phyloP scores from a whole-genome alignment of 75 land plant species.

The Chamaecyparis obtusa region DNA sequence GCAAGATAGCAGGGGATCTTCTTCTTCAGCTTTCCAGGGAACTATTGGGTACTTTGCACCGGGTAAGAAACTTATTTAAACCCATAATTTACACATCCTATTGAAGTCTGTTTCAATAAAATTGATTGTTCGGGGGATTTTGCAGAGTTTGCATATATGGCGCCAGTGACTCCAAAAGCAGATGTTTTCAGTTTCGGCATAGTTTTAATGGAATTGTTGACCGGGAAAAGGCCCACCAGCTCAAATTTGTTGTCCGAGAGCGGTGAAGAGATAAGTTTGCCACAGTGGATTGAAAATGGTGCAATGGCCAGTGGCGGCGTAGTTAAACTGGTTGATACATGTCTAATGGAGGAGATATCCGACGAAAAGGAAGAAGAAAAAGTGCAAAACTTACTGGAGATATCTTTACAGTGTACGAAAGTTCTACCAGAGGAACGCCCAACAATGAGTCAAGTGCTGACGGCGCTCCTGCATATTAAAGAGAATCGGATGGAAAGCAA shows the following conservation, averaged over 20 bases:
- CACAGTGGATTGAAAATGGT: constrained; percentile 27
- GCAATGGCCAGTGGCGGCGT: constrained; percentile 14
- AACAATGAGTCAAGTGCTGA: constrained; percentile 51
- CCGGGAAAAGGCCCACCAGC: constrained; percentile 48
- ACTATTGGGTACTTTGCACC: constrained; percentile 70
- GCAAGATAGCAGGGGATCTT: constrained; percentile 20
- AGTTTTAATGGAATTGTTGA: constrained; percentile 56
- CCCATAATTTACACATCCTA: not conserved
- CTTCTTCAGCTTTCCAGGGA: constrained; percentile 56
- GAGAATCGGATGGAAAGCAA: not conserved
- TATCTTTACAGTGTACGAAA: constrained; percentile 48
- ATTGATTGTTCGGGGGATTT: not conserved
- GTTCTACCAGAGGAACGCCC: constrained; percentile 49
- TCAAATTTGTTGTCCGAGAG: constrained; percentile 8
- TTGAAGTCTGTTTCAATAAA: not conserved
- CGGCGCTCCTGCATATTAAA: constrained; percentile 25
- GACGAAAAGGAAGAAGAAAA: constrained; percentile 17
- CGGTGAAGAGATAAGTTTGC: constrained; percentile 32
- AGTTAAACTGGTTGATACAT: constrained; percentile 30
- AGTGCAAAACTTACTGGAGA: constrained; percentile 26
- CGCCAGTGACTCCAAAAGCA: constrained; percentile 45
- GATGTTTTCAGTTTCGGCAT: constrained; percentile 74
- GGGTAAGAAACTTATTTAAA: constrained; percentile 19
- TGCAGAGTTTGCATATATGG: constrained; percentile 65
- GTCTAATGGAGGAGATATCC: not conserved